Conservation (phyloP, 2,329 filamentous ascomycete species). For the Aspergillus pseudoterreus region DNA sequence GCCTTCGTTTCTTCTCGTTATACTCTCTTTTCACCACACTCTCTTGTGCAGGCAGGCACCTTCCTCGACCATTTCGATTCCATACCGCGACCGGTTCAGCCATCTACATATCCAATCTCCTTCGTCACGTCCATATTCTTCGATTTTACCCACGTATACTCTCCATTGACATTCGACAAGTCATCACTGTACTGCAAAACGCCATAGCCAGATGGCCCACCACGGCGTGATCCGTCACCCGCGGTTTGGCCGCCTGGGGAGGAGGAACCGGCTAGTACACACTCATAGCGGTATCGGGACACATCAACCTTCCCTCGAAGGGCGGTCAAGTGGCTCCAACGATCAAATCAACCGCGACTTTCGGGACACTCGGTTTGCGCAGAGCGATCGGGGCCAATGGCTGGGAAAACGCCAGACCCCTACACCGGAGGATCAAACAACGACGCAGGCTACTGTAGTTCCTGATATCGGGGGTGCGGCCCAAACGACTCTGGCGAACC, state of each 20-base stretch:
- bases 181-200: background rate
- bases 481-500: constrained; percentile 1
- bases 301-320: background rate
- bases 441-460: background rate
- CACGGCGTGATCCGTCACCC: background rate
- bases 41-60: constrained; percentile 14
- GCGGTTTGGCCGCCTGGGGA: background rate
- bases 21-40: constrained; percentile 6
- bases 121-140: background rate
- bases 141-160: background rate
- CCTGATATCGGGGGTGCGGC: background rate
- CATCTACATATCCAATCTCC: background rate
- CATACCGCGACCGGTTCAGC: background rate
- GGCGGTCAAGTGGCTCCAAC: background rate
- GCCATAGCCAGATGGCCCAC: background rate
- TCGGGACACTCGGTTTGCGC: background rate
- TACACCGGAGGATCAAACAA: background rate
- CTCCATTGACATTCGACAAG: background rate
- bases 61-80: background rate
- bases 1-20: constrained; percentile 5
- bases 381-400: background rate
- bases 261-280: background rate
- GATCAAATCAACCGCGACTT: background rate
- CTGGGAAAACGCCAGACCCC: background rate
- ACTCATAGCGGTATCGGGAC: background rate